A percentile compares a stretch with the other conserved stretches of the same genome.
Evolutionary conservation across 805 yeast species (phyloP).

Genomic region (Candida bentonensis): DNA sequence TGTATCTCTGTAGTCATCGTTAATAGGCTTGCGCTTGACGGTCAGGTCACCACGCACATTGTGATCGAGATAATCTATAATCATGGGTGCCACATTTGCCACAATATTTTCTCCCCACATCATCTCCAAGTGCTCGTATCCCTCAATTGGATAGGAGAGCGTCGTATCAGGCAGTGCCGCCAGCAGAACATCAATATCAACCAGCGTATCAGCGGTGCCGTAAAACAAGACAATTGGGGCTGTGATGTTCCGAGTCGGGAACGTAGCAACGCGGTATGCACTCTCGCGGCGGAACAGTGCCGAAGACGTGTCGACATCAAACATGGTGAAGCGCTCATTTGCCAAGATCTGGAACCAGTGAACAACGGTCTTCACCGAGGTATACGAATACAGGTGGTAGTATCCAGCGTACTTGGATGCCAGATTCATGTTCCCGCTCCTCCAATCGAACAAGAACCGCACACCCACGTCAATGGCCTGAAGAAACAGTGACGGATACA

Average conservation of each 20-base stretch:
- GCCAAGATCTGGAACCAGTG: constrained; percentile 91
- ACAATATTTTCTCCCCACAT: constrained; percentile 70
- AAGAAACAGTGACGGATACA: constrained; percentile 65
- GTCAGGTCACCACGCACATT: not conserved
- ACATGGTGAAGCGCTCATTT: constrained; percentile 73
- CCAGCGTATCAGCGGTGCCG: constrained; percentile 70
- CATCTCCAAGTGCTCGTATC: constrained; percentile 84
- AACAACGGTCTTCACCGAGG: constrained; percentile 85
- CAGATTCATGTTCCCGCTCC: constrained; percentile 49
- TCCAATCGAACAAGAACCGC: constrained; percentile 66
- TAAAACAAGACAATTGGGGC: constrained; percentile 68
- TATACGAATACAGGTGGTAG: constrained; percentile 79
- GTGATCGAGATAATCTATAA: constrained; percentile 5
- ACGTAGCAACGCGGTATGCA: constrained; percentile 38
- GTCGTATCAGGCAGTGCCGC: constrained; percentile 44
- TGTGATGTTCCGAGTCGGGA: constrained; percentile 51
- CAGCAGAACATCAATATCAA: constrained; percentile 69
- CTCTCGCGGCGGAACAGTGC: constrained; percentile 20
- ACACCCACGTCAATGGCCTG: constrained; percentile 60
- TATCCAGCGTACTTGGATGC: constrained; percentile 69
- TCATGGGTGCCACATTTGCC: constrained; percentile 11
- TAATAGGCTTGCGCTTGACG: not conserved
- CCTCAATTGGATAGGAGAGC: constrained; percentile 37
- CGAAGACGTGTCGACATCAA: constrained; percentile 49
- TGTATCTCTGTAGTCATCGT: not conserved